Evolutionary conservation across 176 grass and related monocot species (phyloP).

Genomic region (Otatea glauca): DNA sequence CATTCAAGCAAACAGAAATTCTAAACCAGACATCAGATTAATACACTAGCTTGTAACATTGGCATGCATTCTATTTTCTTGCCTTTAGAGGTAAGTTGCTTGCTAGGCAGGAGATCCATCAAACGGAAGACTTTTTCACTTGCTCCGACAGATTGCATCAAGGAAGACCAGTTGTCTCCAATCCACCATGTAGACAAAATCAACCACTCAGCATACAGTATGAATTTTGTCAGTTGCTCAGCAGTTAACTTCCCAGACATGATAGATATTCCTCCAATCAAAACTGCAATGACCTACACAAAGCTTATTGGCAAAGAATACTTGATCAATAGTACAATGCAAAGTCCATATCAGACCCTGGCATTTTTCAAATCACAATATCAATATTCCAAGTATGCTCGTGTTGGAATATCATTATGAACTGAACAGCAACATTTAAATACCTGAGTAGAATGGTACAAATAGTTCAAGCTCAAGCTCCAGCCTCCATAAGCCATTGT

Average conservation of each 20-base stretch:
- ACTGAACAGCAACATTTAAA: conserved; percentile 30
- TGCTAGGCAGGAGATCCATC: conserved; percentile 92
- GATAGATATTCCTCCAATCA: conserved; percentile 93
- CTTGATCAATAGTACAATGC: conserved; percentile 52
- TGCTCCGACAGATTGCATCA: conserved; percentile 96
- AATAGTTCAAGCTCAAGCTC: conserved; percentile 96
- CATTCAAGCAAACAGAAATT: not conserved
- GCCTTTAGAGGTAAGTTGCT: conserved; percentile 73
- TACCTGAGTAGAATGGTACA: conserved; percentile 99
- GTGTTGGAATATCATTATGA: not conserved
- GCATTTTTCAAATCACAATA: not conserved
- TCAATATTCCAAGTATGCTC: not conserved
- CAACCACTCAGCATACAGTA: conserved; percentile 92
- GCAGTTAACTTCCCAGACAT: conserved; percentile 84
- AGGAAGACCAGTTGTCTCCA: conserved; percentile 96
- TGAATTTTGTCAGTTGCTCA: conserved; percentile 97
- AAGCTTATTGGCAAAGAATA: conserved; percentile 77
- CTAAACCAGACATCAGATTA: not conserved
- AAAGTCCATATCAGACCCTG: conserved; percentile 16
- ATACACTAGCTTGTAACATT: not conserved
- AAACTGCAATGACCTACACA: conserved; percentile 89
- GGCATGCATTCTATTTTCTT: conserved; percentile 42
- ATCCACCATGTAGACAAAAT: conserved; percentile 99
- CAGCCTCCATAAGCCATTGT: conserved; percentile 94
- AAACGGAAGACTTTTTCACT: conserved; percentile 96